Conservation (phyloP, 257 asterid species). For the Solanum appendiculatum region DNA sequence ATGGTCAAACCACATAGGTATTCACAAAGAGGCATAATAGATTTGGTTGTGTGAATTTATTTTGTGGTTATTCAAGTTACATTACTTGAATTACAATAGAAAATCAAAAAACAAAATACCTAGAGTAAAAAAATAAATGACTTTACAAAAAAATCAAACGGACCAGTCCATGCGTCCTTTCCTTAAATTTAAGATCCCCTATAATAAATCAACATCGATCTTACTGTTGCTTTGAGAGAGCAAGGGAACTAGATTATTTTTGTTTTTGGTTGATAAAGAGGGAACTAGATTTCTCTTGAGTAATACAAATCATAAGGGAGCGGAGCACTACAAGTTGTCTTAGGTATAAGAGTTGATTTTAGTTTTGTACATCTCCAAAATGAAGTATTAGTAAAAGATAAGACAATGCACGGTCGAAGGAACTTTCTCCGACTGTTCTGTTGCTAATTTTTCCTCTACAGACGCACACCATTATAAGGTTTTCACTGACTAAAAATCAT, state of each 20-base stretch:
- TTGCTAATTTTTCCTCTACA: background rate
- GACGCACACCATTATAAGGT: background rate
- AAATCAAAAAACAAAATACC: background rate
- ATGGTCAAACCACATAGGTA: background rate
- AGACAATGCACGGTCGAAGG: background rate
- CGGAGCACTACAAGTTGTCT: background rate
- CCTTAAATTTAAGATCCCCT: background rate
- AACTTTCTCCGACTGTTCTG: background rate
- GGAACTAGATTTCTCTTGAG: background rate
- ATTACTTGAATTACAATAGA: background rate
- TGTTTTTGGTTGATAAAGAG: background rate
- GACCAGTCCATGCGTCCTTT: background rate
- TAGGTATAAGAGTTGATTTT: background rate
- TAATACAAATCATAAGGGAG: background rate
- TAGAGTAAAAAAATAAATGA: too few species aligned
- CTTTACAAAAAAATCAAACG: background rate
- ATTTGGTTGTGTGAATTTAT: background rate
- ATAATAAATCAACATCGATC: background rate
- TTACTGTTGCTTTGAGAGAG: background rate
- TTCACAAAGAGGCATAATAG: background rate
- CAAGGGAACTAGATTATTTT: background rate
- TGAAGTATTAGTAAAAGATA: background rate
- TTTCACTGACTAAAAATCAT: background rate
- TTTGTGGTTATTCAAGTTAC: background rate
- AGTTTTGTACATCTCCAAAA: background rate